Evolutionary conservation across 2,329 filamentous ascomycete species (phyloP).

Genomic region (Alternaria dauci): DNA sequence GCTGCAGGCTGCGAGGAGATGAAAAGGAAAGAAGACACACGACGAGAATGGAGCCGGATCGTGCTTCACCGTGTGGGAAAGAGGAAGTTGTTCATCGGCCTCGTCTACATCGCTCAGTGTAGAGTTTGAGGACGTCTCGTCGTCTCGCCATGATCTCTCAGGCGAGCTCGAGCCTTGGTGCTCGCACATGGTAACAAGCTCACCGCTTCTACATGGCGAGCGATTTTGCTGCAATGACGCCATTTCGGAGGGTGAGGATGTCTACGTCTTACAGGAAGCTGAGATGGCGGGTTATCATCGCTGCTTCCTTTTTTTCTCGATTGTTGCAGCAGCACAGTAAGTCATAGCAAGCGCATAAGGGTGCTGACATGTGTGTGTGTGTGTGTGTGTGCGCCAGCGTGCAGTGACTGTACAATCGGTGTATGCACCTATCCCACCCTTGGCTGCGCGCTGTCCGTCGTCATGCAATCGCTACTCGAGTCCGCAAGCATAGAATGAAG

Average conservation of each 20-base stretch:
- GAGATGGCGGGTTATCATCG: background rate
- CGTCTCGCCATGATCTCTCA: conserved; percentile 22
- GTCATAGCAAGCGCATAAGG: background rate
- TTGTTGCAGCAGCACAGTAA: background rate
- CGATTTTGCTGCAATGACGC: conserved; percentile 25
- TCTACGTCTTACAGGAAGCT: conserved; percentile 3
- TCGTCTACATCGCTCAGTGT: conserved; percentile 19
- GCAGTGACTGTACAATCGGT: background rate
- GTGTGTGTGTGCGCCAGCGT: background rate
- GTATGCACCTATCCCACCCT: conserved; percentile 7
- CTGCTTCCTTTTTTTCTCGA: conserved; percentile 15
- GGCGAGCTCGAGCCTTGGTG: conserved; percentile 20
- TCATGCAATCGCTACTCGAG: conserved; percentile 6
- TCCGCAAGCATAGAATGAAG: conserved; percentile 13
- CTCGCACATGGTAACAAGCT: conserved; percentile 28
- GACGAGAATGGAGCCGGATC: background rate
- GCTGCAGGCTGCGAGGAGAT: conserved; percentile 43
- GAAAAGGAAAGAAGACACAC: conserved; percentile 28
- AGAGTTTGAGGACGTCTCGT: conserved; percentile 28
- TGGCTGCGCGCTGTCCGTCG: conserved; percentile 11
- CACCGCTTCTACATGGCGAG: conserved; percentile 35
- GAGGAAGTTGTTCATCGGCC: conserved; percentile 5
- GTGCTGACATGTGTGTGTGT: background rate
- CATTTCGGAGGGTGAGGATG: conserved; percentile 9
- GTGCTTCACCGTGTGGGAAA: conserved; percentile 6